phyloP scores from a whole-genome alignment of 208 protist genomes.

The Acanthamoeba healyi region DNA sequence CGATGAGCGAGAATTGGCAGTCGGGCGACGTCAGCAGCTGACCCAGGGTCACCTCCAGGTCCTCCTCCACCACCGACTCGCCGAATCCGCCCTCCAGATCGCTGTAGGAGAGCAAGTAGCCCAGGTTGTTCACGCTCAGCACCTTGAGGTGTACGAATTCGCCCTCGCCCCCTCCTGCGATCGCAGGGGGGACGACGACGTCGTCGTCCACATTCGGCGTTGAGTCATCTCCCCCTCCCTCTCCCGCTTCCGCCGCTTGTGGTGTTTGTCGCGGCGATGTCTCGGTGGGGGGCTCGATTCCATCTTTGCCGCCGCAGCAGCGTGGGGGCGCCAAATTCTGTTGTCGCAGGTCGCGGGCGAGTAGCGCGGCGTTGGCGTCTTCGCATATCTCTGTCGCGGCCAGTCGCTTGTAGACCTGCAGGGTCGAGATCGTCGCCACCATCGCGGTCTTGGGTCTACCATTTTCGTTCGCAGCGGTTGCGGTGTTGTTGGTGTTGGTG shows the following conservation, averaged over 20 bases:
- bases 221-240: neutral
- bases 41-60: slow-evolving; percentile 2
- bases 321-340: too few species aligned
- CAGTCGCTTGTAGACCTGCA: slow-evolving; percentile 17
- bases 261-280: neutral
- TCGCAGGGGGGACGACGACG: neutral
- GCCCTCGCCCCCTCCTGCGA: neutral
- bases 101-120: neutral
- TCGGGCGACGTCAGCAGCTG: slow-evolving; percentile 27
- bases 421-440: neutral
- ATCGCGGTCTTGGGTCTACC: neutral
- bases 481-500: too few species aligned
- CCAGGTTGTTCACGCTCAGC: neutral
- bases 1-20: slow-evolving; percentile 28
- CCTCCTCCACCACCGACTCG: slow-evolving; percentile 40
- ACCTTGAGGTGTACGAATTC: slow-evolving; percentile 25
- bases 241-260: neutral
- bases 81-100: neutral
- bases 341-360: neutral
- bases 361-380: neutral
- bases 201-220: neutral
- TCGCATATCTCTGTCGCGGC: neutral
- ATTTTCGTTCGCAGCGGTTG: too few species aligned
- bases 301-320: too few species aligned
- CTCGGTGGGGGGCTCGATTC: neutral